Base-by-base conservation (phyloP, 345 rosid species). In the Zanthoxylum bungeanum region DNA sequence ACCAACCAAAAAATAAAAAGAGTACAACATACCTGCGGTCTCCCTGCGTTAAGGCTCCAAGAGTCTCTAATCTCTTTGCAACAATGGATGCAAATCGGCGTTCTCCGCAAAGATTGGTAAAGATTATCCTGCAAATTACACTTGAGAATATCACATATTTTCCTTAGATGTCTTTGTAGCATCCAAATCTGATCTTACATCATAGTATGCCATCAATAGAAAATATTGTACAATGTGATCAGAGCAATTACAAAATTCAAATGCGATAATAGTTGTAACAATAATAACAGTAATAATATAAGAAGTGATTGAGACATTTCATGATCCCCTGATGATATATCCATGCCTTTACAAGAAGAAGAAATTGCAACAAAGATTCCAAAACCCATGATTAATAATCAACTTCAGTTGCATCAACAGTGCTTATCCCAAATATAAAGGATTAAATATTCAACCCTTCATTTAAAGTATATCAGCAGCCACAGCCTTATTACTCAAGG, bases 71-170 rank as follows among this genome's bases (percentile, higher is more conserved):
- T 80, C 99, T 85, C 91, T 95, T 92, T 66, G 99, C 99, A 75
- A 95, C 98, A 71, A 95, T 90, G 61, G 99, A 95, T 77, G 99
- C 99, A 89, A 95, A 95, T 57, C 99, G 97, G 12, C 99, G 97
- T 63, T 95, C 99, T 67, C 99, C 99, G 74, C 98, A 97, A 60
- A 95, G 96, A 85, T 92, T 89, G 64, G 97, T 89, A 69, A 95
- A 95, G 28, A 95, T 83, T 69, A 93, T 76, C 83, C 98, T 91
- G 86, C 63, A 73, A 80, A 68, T 31, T 64, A 22, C 28, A 9
- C 36, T 17, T 44, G 27, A 59, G 12, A 25, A 59, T 65, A 52
- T 40, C 21, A 52, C 9, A 52, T 21, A 16, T 46, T 6, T 19
- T 52, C 47, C 49, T 39, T 19, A 69, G 40, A 53, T 42, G 9